Evolutionary conservation across 495 filamentous ascomycete species (phyloP).

Genomic region (Podospora pseudoanserina): DNA sequence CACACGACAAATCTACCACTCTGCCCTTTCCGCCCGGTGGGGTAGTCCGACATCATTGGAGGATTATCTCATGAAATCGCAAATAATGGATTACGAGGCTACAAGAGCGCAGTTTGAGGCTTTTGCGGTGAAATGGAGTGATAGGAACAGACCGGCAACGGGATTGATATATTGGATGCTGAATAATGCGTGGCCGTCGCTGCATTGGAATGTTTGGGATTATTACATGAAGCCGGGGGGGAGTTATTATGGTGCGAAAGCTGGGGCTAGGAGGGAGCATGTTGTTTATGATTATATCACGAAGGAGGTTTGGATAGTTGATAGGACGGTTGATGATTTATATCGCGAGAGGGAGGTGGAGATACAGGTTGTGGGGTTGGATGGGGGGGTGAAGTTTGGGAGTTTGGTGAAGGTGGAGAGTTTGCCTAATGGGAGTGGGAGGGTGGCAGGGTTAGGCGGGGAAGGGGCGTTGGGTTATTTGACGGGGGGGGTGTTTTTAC

Average conservation of each 20-base stretch:
- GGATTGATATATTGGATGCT: conserved; percentile 68
- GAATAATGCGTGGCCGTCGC: conserved; percentile 60
- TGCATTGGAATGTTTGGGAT: conserved; percentile 66
- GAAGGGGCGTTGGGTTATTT: conserved; percentile 30
- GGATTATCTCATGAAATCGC: conserved; percentile 47
- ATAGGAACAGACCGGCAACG: conserved; percentile 48
- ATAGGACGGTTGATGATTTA: conserved; percentile 44
- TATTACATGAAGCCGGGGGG: conserved; percentile 59
- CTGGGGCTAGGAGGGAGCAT: conserved; percentile 51
- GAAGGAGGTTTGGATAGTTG: conserved; percentile 51
- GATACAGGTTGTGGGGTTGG: conserved; percentile 46
- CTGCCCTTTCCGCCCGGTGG: conserved; percentile 50
- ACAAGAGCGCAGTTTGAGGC: conserved; percentile 59
- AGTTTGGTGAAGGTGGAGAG: conserved; percentile 28
- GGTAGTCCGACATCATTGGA: conserved; percentile 50
- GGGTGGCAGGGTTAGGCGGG: conserved; percentile 27
- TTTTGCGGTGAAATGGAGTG: conserved; percentile 50
- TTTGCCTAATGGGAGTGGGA: conserved; percentile 39
- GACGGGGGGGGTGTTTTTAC: conserved; percentile 50
- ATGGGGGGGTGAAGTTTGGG: conserved; percentile 42
- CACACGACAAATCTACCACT: conserved; percentile 55
- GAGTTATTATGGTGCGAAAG: conserved; percentile 58
- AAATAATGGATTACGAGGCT: conserved; percentile 51
- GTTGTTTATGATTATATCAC: conserved; percentile 53
- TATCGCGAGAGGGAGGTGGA: conserved; percentile 41